Base-by-base conservation (phyloP, 305 asterid genomes). In the Fraxinus albicans region DNA sequence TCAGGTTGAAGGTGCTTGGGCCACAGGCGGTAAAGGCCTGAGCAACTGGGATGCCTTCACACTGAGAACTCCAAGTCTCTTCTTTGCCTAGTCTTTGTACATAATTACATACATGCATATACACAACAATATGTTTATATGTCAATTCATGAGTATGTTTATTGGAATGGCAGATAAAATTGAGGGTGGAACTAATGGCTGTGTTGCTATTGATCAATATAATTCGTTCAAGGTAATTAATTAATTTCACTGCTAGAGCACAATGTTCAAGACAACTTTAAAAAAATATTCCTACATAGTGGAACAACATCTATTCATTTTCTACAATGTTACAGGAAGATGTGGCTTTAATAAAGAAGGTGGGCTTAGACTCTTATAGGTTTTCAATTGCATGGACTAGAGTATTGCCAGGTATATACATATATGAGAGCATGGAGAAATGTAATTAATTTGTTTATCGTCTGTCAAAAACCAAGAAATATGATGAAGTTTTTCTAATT, bases 321-420 rank as follows among this genome's bases (percentile, higher is more conserved):
- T 21, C 13, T 1, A 1, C 10, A n/a, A 7, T 60, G 31, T n/a
- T 19, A 23, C 31, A 60, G 70, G 70, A 60, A n/a, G 70, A 60
- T 60, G 70, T 60, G 70, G 70, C 31, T 6, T 60, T 60, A 8
- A 1, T 60, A 15, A 53, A 25, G 27, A 25, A 25, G n/a, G 21
- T 53, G 63, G 63, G 63, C 21, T 53, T 53, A 17, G 70, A 60
- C 25, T 55, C 87, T 12, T 84, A 75, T 33, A 84, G 82, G 35
- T 84, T 84, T 58, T 84, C 87, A 8, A 84, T 84, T 53, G 70
- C 87, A 34, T 84, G 87, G 87, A 9, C 87, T 0, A 76, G 87
- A 80, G n/a, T 84, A 2, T 31, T 79, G 55, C 86, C 86, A 0
- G 65, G 86, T 84, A 19, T 19, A 19, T 55, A 55, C 8, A 55